Percentiles rank a stretch among this genome's conserved stretches.
Conservation (phyloP, 2,329 filamentous ascomycete species). For the Aspergillus hortae region DNA sequence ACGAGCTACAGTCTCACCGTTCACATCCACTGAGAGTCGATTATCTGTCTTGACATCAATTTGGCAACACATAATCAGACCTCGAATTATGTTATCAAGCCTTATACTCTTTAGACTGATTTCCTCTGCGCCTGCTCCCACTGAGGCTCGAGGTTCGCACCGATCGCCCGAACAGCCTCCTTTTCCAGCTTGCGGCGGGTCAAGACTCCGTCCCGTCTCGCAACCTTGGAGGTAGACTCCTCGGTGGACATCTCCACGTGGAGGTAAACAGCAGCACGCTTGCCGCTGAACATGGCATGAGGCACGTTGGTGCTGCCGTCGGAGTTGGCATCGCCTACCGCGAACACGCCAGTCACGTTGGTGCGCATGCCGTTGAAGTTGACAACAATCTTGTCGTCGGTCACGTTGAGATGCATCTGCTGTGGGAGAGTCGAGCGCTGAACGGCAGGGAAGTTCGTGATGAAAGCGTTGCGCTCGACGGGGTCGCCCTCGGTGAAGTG, state of each 20-base stretch:
- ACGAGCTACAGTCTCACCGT: too few species aligned
- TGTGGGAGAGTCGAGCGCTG: constrained; percentile 49
- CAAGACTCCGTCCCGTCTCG: constrained; percentile 24
- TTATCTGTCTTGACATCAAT: too few species aligned
- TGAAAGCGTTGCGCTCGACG: constrained; percentile 50
- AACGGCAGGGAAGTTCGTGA: constrained; percentile 47
- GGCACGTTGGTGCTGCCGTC: constrained; percentile 60
- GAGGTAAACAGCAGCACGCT: constrained; percentile 55
- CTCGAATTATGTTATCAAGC: too few species aligned
- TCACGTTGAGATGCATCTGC: constrained; percentile 47
- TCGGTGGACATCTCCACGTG: constrained; percentile 43
- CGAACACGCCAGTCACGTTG: constrained; percentile 54
- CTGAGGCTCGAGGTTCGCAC: too few species aligned
- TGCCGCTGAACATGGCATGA: constrained; percentile 59
- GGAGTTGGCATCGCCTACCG: constrained; percentile 58
- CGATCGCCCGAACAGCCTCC: constrained; percentile 14
- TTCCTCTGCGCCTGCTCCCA: too few species aligned
- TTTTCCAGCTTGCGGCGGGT: constrained; percentile 21
- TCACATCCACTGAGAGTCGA: too few species aligned
- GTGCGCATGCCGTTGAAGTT: constrained; percentile 45
- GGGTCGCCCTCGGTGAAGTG: constrained; percentile 48
- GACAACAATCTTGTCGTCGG: constrained; percentile 46
- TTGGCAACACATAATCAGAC: too few species aligned
- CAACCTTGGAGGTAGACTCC: constrained; percentile 26
- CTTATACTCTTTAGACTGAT: too few species aligned